Evolutionary conservation across 2,329 filamentous ascomycete genomes (phyloP).

Genomic region (Neofusicoccum kwambonambiense): DNA sequence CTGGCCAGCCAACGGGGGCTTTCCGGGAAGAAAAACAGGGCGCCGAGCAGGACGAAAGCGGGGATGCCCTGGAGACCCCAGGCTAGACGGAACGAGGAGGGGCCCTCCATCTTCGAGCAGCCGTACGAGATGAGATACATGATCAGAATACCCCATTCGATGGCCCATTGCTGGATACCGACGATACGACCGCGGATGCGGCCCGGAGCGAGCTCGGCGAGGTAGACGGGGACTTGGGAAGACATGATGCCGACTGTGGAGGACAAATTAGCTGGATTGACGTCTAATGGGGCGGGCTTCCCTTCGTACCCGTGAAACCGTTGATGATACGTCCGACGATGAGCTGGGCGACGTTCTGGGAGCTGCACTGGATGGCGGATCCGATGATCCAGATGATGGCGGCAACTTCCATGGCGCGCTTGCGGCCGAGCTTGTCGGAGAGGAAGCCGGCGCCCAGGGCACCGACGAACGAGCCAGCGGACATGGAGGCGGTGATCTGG

Average conservation of each 20-base stretch:
- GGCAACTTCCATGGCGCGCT: conserved; percentile 33
- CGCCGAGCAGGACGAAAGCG: conserved; percentile 37
- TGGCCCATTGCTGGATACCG: conserved; percentile 46
- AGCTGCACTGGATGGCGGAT: conserved; percentile 16
- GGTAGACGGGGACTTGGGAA: conserved; percentile 47
- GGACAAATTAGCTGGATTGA: neutral
- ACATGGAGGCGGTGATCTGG: conserved; percentile 48
- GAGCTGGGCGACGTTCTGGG: conserved; percentile 33
- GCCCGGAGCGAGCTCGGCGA: conserved; percentile 45
- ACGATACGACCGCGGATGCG: conserved; percentile 44
- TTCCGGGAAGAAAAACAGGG: conserved; percentile 42
- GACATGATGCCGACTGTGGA: conserved; percentile 42
- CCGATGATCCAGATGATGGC: conserved; percentile 40
- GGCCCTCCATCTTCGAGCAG: conserved; percentile 52
- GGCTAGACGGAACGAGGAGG: conserved; percentile 41
- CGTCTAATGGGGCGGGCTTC: too few relatives aligned
- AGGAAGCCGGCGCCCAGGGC: conserved; percentile 50
- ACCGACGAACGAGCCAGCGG: conserved; percentile 50
- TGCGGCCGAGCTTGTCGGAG: conserved; percentile 50
- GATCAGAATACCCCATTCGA: conserved; percentile 41
- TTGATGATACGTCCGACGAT: conserved; percentile 50
- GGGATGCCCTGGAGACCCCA: conserved; percentile 46
- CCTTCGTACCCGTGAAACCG: conserved; percentile 29
- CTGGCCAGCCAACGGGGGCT: conserved; percentile 70
- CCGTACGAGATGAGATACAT: conserved; percentile 63